Base-by-base conservation (phyloP, 176 grass and related monocot species). In the Carex kokanica region DNA sequence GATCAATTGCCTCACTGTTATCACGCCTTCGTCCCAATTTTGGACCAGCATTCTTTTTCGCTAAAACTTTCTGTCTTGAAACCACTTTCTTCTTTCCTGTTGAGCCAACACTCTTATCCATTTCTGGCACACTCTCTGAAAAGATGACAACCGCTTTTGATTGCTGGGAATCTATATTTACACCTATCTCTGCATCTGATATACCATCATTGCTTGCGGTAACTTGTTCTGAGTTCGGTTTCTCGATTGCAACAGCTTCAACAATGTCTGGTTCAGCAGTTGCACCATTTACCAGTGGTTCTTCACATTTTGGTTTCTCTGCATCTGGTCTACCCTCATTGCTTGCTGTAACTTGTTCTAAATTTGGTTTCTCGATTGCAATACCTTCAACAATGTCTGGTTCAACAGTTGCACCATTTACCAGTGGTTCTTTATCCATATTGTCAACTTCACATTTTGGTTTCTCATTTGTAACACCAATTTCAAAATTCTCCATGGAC, bases 1-100 rank as follows among this genome's bases (percentile, higher is more conserved):
- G 79, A 49, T 66, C 20, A 52, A 82, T 43, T 43, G n/a, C 6
- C 3, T 27, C 16, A 64, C 12, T 11, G 8, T 60, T 27, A 34
- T 49, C 59, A 8, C 11, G 34, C 20, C 34, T 62, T 82, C 6
- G 34, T 17, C 43, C 43, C 32, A 47, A 52, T 82, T 66, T 65
- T 31, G n/a, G 32, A 82, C 23, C 23, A 10, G n/a, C 6, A 8
- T 18, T 66, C 27, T 41, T 61, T 80, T 21, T 80, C 0, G 78
- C 29, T 54, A 80, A 18, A 80, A 60, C 78, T 40, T 62, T 82
- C 60, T 31, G 65, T 20, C 29, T 82, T 17, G 24, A 49, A 14
- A 63, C 11, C 1, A 63, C 13, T 43, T 52, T 53, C 38, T 63
- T 17, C 36, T 82, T 64, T 49, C 43, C 20, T 64, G 21, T 53